Evolutionary conservation across 345 rosid genomes (phyloP).

Genomic region (Camelina neglecta): DNA sequence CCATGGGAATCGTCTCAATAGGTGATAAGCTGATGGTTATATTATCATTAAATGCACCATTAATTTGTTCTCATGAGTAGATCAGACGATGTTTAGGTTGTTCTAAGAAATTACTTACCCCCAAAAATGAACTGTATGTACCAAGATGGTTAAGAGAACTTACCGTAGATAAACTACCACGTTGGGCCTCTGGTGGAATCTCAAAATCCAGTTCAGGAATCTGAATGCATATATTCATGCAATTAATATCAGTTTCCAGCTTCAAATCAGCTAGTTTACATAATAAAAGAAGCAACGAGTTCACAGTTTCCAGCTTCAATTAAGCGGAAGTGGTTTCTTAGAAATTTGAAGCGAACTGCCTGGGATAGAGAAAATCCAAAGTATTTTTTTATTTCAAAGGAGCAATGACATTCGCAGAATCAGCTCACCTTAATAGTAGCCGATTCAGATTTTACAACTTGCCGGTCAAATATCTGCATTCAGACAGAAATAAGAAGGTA

Average conservation of each 20-base stretch:
- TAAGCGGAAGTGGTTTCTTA: neutral
- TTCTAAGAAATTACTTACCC: neutral
- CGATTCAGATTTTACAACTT: conserved; percentile 91
- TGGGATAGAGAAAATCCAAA: neutral
- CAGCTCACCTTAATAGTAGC: conserved; percentile 81
- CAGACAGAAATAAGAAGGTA: conserved; percentile 16
- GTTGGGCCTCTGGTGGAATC: conserved; percentile 96
- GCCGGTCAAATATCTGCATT: conserved; percentile 72
- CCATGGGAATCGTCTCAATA: neutral
- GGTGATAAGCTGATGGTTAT: neutral
- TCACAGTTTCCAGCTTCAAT: neutral
- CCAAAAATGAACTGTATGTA: neutral
- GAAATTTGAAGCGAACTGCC: too few relatives aligned
- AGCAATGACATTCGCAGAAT: neutral
- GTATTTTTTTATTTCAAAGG: neutral
- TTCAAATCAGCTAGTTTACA: neutral
- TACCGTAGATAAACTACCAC: conserved; percentile 92
- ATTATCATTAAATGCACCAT: neutral
- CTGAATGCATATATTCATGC: conserved; percentile 47
- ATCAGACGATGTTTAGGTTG: neutral
- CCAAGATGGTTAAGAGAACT: conserved; percentile 30
- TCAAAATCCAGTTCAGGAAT: conserved; percentile 94
- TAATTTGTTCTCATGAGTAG: neutral
- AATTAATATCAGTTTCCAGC: conserved; percentile 11
- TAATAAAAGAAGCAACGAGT: conserved; percentile 3